Evolutionary conservation across 352 stramenopile species (phyloP).

Genomic region (Phytopythium aichiense): DNA sequence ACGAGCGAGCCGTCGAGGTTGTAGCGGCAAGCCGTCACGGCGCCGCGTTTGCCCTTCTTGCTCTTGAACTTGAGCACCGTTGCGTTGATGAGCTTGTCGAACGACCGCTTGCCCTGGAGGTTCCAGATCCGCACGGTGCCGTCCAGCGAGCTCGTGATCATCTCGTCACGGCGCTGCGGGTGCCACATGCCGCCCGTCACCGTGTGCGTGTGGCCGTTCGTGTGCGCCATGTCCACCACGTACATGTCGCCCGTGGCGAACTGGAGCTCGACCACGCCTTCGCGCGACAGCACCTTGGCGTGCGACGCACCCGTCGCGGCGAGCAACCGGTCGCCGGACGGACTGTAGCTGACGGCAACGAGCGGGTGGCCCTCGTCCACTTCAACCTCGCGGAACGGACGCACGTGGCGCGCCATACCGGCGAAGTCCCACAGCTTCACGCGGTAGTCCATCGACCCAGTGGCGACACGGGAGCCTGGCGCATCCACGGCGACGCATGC

Average conservation of each 20-base stretch:
- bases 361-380: conserved; percentile 78
- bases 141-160: conserved; percentile 80
- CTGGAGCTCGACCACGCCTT: conserved; percentile 77
- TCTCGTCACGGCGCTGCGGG: conserved; percentile 55
- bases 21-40: conserved; percentile 72
- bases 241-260: conserved; percentile 87
- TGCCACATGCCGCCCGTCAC: conserved; percentile 72
- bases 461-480: conserved; percentile 62
- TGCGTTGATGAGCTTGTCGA: conserved; percentile 81
- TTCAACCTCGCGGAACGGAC: conserved; percentile 75
- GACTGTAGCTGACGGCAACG: conserved; percentile 76
- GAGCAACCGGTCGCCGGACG: conserved; percentile 71
- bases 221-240: conserved; percentile 83
- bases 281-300: conserved; percentile 68
- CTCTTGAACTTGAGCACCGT: conserved; percentile 82
- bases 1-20: conserved; percentile 59
- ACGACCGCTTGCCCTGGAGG: conserved; percentile 58
- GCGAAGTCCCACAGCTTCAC: conserved; percentile 87
- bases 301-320: conserved; percentile 66
- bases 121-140: conserved; percentile 78
- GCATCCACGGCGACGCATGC: conserved; percentile 67
- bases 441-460: conserved; percentile 81
- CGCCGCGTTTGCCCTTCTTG: conserved; percentile 61
- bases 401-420: conserved; percentile 77
- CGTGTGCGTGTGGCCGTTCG: conserved; percentile 76